phyloP scores from a whole-genome alignment of 371 early-diverging fungal species.

The Umbelopsis sp. region DNA sequence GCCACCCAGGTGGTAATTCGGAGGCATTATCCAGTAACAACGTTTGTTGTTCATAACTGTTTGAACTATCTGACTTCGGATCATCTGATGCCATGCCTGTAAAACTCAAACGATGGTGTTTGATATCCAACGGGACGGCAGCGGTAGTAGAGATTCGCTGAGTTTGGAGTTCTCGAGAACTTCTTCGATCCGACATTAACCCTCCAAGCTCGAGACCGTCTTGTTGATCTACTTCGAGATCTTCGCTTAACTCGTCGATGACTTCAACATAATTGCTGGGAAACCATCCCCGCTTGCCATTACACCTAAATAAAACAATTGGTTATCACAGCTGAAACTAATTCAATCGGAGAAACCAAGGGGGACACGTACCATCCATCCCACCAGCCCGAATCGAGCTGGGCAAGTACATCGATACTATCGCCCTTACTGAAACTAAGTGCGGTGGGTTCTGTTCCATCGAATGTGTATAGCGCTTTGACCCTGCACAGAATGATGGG shows the following conservation, averaged over 20 bases:
- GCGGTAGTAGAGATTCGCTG: background rate
- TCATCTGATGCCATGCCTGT: constrained; percentile 12
- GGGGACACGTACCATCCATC: constrained; percentile 62
- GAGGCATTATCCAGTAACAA: background rate
- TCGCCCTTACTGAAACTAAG: constrained; percentile 83
- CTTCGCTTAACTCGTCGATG: constrained; percentile 30
- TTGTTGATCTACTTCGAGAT: background rate
- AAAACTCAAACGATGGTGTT: constrained; percentile 9
- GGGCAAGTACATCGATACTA: constrained; percentile 80
- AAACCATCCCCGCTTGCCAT: constrained; percentile 85
- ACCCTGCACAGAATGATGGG: constrained; percentile 43
- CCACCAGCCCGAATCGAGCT: constrained; percentile 94
- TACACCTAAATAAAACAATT: constrained; percentile 37
- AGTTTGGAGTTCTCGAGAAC: background rate
- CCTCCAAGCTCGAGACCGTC: background rate
- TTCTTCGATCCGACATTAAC: constrained; percentile 15
- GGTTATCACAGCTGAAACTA: too few species aligned
- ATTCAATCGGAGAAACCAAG: constrained; percentile 8
- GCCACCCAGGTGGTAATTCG: constrained; percentile 26
- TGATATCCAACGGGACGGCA: background rate
- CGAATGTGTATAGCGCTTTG: constrained; percentile 78
- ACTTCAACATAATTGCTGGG: constrained; percentile 84
- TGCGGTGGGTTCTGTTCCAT: constrained; percentile 68
- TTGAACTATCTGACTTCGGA: background rate
- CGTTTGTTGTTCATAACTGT: background rate